phyloP scores from a whole-genome alignment of 306 rosid genomes.

The Prunus fruticosa region DNA sequence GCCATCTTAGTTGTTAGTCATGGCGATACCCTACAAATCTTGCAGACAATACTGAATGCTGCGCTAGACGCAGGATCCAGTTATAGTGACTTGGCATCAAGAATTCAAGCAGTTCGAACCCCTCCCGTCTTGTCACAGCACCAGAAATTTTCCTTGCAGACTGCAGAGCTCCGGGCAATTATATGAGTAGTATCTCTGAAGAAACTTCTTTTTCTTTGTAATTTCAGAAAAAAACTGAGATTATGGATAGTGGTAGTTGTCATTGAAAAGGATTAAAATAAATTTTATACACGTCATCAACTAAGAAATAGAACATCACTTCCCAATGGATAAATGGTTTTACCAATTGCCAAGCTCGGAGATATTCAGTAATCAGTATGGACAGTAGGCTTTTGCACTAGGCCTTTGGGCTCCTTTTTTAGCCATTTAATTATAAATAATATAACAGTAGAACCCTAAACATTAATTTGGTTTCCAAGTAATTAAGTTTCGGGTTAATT shows the following conservation, averaged over 20 bases:
- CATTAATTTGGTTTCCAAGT: not conserved
- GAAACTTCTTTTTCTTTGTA: not conserved
- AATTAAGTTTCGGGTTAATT: too few species aligned
- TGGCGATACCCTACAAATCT: constrained; percentile 82
- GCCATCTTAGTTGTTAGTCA: constrained; percentile 81
- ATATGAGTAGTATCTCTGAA: constrained; percentile 16
- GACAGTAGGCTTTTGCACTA: too few species aligned
- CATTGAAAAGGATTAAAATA: not conserved
- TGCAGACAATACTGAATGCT: constrained; percentile 61
- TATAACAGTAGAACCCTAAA: too few species aligned
- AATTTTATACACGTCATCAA: not conserved
- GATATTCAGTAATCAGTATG: too few species aligned
- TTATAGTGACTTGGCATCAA: constrained; percentile 37
- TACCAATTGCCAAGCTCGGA: too few species aligned
- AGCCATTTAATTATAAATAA: too few species aligned
- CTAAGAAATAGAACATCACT: not conserved
- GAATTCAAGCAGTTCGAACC: constrained; percentile 46
- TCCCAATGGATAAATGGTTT: not conserved
- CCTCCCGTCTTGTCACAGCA: constrained; percentile 62
- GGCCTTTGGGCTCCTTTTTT: too few species aligned
- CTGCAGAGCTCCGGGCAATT: constrained; percentile 71
- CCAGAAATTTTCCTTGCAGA: constrained; percentile 57
- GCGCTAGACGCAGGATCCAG: constrained; percentile 37
- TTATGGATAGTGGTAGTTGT: not conserved
- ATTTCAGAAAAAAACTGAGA: not conserved